Evolutionary conservation across 768 basidiomycete genomes (phyloP).

Genomic region (Scleroderma citrinum): DNA sequence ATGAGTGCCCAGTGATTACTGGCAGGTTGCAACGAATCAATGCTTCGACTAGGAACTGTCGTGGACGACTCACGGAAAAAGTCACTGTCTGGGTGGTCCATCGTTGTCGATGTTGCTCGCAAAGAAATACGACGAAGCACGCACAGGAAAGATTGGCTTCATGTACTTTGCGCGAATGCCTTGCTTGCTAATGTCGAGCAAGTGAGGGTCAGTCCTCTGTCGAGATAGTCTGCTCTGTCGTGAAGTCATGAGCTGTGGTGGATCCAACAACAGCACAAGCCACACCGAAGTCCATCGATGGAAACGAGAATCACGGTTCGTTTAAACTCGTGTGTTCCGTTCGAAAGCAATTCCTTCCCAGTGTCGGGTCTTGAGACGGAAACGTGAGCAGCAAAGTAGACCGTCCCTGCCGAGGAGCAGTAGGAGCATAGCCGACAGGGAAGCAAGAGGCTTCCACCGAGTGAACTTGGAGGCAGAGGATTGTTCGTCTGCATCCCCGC

Average conservation of each 20-base stretch:
- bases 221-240: slow-evolving; percentile 79
- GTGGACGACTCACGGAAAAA: slow-evolving; percentile 65
- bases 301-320: slow-evolving; percentile 80
- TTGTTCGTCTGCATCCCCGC: background rate
- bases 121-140: slow-evolving; percentile 17
- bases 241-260: slow-evolving; percentile 2
- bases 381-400: slow-evolving; percentile 1
- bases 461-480: background rate
- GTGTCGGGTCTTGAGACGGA: background rate
- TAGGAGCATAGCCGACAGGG: slow-evolving; percentile 11
- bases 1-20: slow-evolving; percentile 91
- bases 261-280: background rate
- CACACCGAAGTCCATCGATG: slow-evolving; percentile 78
- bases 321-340: slow-evolving; percentile 80
- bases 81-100: slow-evolving; percentile 59
- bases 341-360: slow-evolving; percentile 51
- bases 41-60: background rate
- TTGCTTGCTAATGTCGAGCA: slow-evolving; percentile 72
- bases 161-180: slow-evolving; percentile 86
- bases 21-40: background rate
- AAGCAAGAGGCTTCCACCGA: slow-evolving; percentile 2
- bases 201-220: slow-evolving; percentile 81
- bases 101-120: slow-evolving; percentile 6
- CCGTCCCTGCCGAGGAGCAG: slow-evolving; percentile 9
- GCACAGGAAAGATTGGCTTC: slow-evolving; percentile 81